These are phyloP conservation scores for Oldenlandia corymbosa DNA, from an alignment of 257 asterid species.

Conservation along the genomic window DNA sequence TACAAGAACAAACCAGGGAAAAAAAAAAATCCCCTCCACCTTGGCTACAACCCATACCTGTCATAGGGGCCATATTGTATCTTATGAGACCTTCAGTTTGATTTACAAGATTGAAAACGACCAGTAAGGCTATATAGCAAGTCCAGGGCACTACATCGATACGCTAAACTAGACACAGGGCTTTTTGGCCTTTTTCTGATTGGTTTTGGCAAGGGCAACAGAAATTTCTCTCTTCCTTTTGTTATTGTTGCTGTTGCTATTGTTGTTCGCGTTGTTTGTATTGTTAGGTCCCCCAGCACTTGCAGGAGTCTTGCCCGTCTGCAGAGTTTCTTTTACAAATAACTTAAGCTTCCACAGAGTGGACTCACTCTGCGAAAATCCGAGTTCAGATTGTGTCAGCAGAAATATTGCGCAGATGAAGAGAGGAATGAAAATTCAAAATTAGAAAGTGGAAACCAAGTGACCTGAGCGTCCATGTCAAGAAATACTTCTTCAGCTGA, in stretches of 20 bases:
- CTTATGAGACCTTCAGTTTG: background rate
- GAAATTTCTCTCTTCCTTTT: slow-evolving; percentile 50
- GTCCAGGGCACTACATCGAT: background rate
- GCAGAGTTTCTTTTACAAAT: slow-evolving; percentile 61
- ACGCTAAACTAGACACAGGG: slow-evolving; percentile 3
- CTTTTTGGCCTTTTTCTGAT: slow-evolving; percentile 53
- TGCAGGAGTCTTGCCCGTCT: slow-evolving; percentile 45
- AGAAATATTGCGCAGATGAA: background rate
- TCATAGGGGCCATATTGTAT: background rate
- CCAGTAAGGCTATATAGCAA: background rate
- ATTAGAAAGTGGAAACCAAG: background rate
- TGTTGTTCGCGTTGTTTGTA: slow-evolving; percentile 24
- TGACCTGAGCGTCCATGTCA: slow-evolving; percentile 80
- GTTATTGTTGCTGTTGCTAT: slow-evolving; percentile 36
- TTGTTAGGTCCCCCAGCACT: slow-evolving; percentile 29
- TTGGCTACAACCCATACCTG: background rate
- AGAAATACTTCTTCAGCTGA: slow-evolving; percentile 59
- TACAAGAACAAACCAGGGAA: slow-evolving; percentile 1
- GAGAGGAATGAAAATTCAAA: background rate
- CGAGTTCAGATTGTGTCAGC: background rate
- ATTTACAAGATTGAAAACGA: background rate
- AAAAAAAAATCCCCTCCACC: background rate
- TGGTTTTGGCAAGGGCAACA: slow-evolving; percentile 35
- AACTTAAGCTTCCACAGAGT: slow-evolving; percentile 78
- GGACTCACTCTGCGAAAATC: slow-evolving; percentile 57